A percentile compares a stretch with the other conserved stretches of the same genome.
Evolutionary conservation across 495 filamentous ascomycete species (phyloP).

Genomic region (Beverwykella pulmonaria): DNA sequence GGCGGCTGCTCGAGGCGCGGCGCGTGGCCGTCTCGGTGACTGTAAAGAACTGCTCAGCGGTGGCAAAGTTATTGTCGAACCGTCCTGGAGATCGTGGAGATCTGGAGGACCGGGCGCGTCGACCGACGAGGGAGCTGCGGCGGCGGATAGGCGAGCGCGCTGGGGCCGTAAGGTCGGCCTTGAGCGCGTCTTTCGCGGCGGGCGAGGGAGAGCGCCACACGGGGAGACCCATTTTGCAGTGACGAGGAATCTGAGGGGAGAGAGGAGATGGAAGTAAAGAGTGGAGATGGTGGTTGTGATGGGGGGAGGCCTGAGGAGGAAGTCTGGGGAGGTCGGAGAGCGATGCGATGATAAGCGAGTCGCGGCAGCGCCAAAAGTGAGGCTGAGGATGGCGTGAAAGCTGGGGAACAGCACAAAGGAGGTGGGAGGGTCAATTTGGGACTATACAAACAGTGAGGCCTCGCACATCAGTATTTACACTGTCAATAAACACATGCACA

Average conservation of each 20-base stretch:
- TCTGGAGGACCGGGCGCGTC: conserved; percentile 32
- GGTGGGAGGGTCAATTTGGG: too few species aligned
- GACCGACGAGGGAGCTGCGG: conserved; percentile 46
- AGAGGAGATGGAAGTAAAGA: conserved; percentile 26
- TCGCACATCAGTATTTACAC: not conserved
- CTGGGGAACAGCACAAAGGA: too few species aligned
- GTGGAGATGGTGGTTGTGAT: conserved; percentile 10
- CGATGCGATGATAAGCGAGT: conserved; percentile 30
- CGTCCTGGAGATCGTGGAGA: conserved; percentile 21
- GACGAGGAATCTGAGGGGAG: conserved; percentile 11
- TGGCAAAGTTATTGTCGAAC: not conserved
- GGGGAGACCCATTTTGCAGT: conserved; percentile 74
- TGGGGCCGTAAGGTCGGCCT: conserved; percentile 60
- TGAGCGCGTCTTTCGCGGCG: conserved; percentile 58
- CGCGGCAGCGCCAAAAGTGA: conserved; percentile 28
- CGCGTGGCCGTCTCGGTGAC: conserved; percentile 15
- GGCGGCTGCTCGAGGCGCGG: conserved; percentile 4
- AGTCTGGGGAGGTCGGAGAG: conserved; percentile 25
- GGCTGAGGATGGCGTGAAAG: conserved; percentile 11
- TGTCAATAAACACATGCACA: not conserved
- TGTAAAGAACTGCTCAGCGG: conserved; percentile 14
- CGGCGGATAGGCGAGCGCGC: conserved; percentile 72
- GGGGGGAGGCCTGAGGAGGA: conserved; percentile 19
- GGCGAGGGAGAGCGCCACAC: conserved; percentile 64
- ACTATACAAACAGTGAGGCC: too few species aligned